A percentile compares a stretch with the other conserved stretches of the same genome.
Evolutionary conservation across 345 rosid genomes (phyloP).

Genomic region (Populus euphratica): DNA sequence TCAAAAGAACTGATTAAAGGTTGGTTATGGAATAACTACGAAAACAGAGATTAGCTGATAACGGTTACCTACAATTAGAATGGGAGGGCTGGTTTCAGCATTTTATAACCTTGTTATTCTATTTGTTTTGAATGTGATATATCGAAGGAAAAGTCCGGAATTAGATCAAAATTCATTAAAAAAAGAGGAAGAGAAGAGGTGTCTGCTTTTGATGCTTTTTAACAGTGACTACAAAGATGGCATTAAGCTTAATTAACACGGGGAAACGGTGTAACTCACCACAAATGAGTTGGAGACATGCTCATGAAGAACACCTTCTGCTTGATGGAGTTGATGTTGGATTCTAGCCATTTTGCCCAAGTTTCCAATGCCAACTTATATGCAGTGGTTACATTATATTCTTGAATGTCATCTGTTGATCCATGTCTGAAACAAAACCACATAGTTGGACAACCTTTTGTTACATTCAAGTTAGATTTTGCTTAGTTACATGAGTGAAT

Average conservation of each 20-base stretch:
- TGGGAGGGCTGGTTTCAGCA: not conserved
- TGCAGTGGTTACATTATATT: conserved; percentile 71
- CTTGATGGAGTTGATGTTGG: conserved; percentile 50
- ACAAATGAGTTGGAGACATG: conserved; percentile 88
- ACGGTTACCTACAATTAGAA: not conserved
- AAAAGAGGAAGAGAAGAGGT: not conserved
- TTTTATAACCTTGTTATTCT: not conserved
- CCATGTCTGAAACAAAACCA: conserved; percentile 46
- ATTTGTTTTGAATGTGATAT: not conserved
- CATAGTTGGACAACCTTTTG: not conserved
- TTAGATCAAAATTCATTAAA: not conserved
- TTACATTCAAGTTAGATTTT: too few relatives aligned
- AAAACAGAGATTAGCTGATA: not conserved
- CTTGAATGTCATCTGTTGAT: conserved; percentile 37
- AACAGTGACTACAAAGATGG: not conserved
- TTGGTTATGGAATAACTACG: too few relatives aligned
- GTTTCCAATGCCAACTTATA: conserved; percentile 70
- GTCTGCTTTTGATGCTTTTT: not conserved
- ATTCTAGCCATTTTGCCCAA: conserved; percentile 78
- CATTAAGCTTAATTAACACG: not conserved
- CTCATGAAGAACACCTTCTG: conserved; percentile 89
- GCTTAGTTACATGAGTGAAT: not conserved
- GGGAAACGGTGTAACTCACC: conserved; percentile 39
- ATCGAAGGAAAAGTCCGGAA: not conserved
- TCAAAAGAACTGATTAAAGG: not conserved